Percentiles rank a stretch among this genome's conserved stretches.
phyloP scores from a whole-genome alignment of 1,284 basidiomycete species.

The Apiotrichum domesticum region DNA sequence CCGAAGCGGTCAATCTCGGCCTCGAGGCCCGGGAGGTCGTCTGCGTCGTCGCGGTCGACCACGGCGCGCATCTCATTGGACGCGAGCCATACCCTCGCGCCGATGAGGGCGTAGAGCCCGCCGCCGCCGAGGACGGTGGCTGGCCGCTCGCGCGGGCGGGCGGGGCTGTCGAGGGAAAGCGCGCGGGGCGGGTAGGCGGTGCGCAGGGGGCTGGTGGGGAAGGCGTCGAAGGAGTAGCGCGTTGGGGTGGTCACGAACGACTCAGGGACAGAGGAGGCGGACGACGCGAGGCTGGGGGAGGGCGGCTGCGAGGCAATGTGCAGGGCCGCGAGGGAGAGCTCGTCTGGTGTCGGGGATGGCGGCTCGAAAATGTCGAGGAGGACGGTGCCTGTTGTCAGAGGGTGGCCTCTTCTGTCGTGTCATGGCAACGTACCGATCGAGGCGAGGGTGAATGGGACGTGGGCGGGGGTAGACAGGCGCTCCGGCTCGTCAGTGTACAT shows the following conservation, averaged over 20 bases:
- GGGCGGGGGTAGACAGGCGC: no score
- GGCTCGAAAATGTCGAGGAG: constrained; percentile 5
- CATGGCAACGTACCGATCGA: neutral
- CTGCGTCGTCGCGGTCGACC: constrained; percentile 18
- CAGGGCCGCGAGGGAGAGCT: neutral
- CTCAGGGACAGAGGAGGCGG: neutral
- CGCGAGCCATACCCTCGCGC: constrained; percentile 33
- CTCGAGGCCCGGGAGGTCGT: neutral
- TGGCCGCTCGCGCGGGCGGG: neutral
- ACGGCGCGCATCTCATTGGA: constrained; percentile 21
- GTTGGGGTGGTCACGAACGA: neutral
- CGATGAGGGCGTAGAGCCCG: constrained; percentile 34
- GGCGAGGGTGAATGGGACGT: neutral
- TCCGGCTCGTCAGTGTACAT: no score
- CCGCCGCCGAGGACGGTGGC: constrained; percentile 47
- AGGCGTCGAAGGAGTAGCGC: no score
- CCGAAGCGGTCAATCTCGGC: constrained; percentile 9
- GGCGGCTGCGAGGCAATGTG: neutral
- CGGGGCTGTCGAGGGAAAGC: neutral
- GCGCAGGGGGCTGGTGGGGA: neutral
- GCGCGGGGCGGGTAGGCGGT: neutral
- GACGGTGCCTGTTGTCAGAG: constrained; percentile 1
- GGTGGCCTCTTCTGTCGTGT: no score
- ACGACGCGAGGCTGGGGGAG: neutral
- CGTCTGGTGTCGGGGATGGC: neutral